Conservation (phyloP, 352 stramenopile genomes). For the Elongisporangium senticosum region DNA sequence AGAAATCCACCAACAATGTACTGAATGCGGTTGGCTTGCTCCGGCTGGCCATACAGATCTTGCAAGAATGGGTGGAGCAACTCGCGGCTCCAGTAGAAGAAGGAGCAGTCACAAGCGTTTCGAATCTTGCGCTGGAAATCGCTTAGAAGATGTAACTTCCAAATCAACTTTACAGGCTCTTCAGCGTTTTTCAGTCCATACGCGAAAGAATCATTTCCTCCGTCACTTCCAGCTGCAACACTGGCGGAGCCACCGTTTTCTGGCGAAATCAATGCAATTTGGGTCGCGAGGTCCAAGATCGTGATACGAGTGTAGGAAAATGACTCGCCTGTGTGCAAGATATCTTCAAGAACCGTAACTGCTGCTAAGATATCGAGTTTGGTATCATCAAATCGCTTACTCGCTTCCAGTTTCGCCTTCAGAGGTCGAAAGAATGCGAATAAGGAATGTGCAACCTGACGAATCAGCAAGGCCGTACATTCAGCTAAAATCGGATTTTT, state of each 20-base stretch:
- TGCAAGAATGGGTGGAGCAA: constrained; percentile 82
- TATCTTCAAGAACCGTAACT: constrained; percentile 82
- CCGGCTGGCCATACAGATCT: constrained; percentile 73
- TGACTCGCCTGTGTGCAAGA: constrained; percentile 71
- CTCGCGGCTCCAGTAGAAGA: constrained; percentile 92
- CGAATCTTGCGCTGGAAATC: constrained; percentile 87
- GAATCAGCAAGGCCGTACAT: constrained; percentile 63
- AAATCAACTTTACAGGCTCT: constrained; percentile 76
- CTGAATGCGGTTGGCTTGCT: constrained; percentile 81
- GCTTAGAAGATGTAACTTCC: constrained; percentile 80
- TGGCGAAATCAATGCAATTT: constrained; percentile 73
- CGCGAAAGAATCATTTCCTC: constrained; percentile 28
- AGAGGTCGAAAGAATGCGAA: constrained; percentile 79
- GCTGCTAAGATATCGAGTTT: constrained; percentile 81
- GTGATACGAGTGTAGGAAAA: constrained; percentile 84
- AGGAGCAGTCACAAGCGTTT: constrained; percentile 87
- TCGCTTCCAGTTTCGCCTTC: constrained; percentile 78
- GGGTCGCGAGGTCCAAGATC: constrained; percentile 69
- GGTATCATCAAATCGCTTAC: constrained; percentile 84
- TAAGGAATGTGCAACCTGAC: constrained; percentile 74
- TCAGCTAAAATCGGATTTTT: constrained; percentile 83
- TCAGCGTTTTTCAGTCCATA: constrained; percentile 58
- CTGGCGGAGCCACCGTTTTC: constrained; percentile 28
- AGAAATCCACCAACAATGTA: constrained; percentile 78
- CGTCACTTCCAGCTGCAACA: constrained; percentile 26